Evolutionary conservation across 768 basidiomycete species (phyloP), one percentile per base, ranked within the genome.

Genomic region (Saitozyma podzolica): DNA sequence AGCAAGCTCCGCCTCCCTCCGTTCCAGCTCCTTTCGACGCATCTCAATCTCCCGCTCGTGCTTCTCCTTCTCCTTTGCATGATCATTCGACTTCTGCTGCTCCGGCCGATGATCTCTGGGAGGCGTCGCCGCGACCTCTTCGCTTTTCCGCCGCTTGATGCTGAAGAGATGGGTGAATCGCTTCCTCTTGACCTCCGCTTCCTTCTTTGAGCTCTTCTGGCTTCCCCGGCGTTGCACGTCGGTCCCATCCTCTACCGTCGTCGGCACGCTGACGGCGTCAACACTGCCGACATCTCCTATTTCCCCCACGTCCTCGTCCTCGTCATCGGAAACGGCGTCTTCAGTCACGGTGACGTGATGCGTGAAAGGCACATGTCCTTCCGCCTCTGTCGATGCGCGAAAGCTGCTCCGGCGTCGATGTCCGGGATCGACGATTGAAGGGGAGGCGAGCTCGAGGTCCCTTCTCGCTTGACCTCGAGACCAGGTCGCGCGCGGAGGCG

Each of bases 311-410:
- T 50, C 50, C 10, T 66, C 67, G 11, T 64, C 66, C 19, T 67
- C 68, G 3, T 61, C 61, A 11, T 56, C 61, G 53, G 54, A 50
- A 14, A 54, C 61, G 3, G 68, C 62, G 1, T 59, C 61, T 14
- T 20, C 29, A 8, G 56, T 48, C 20, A 56, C 57, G 13, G 70
- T 63, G 9, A 72, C 58, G 58, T 73, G 72, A 52, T 76, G 74
- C 3, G 74, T 76, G 61, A 73, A 76, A n/a, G 74, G 72, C 11
- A 76, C 51, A 64, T 75, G 74, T 11, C 74, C 74, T 29, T 29
- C 29, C 29, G 29, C 29, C 29, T 29, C 29, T 29, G 29, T 29
- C 29, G 29, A 29, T 29, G 29, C 29, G 29, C 29, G 29, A 29
- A 29, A 29, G 29, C 29, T 29, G 29, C 29, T 29, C 29, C 29